Conservation (phyloP, 192 early-diverging fungal genomes). For the Linnemannia hyalina region DNA sequence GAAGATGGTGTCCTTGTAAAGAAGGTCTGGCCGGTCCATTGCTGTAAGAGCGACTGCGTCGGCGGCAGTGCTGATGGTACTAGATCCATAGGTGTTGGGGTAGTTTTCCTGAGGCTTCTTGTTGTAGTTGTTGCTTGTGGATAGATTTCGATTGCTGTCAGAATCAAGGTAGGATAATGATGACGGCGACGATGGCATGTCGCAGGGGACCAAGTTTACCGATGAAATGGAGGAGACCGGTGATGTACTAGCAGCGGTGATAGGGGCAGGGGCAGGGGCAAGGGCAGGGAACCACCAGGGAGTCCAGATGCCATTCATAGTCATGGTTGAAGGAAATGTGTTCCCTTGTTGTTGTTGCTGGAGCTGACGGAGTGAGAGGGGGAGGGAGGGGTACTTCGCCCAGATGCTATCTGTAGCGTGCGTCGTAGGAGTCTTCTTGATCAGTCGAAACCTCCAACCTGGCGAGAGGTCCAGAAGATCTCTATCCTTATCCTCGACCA, state of each 20-base stretch:
- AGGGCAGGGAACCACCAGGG: not conserved
- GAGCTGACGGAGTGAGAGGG: not conserved
- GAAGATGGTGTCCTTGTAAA: too few relatives aligned
- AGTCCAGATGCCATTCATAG: not conserved
- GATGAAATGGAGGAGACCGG: not conserved
- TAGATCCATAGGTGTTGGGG: too few relatives aligned
- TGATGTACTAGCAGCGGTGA: not conserved
- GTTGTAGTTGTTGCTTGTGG: too few relatives aligned
- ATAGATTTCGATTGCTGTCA: too few relatives aligned
- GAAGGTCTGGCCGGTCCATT: too few relatives aligned
- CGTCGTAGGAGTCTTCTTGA: not conserved
- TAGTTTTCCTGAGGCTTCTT: too few relatives aligned
- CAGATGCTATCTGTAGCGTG: not conserved
- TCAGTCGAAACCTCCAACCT: not conserved
- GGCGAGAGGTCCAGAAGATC: not conserved
- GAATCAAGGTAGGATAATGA: too few relatives aligned
- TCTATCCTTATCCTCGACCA: too few relatives aligned
- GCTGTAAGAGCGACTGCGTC: too few relatives aligned
- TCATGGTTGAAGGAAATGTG: too few relatives aligned
- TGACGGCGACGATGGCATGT: too few relatives aligned
- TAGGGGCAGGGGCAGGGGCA: not conserved
- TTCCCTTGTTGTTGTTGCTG: not conserved
- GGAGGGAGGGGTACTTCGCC: not conserved
- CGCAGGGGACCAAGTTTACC: not conserved
- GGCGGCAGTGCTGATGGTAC: too few relatives aligned